These are phyloP conservation scores for Amanita rimosa DNA, from an alignment of 768 basidiomycete species.

Conservation along the genomic window DNA sequence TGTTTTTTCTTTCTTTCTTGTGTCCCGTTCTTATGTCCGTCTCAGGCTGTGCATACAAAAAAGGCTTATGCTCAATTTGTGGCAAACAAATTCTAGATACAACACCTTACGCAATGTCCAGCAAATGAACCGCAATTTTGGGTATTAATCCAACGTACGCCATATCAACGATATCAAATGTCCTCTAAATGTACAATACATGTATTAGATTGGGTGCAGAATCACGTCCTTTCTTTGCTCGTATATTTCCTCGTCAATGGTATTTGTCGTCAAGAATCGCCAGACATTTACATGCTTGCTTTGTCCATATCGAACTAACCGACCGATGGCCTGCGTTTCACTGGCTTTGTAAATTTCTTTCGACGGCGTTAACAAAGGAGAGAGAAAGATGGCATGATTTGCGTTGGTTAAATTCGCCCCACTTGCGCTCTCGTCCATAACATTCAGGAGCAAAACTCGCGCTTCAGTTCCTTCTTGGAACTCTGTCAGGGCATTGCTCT, in stretches of 20 bases:
- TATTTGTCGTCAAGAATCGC: slow-evolving; percentile 76
- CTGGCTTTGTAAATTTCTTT: slow-evolving; percentile 81
- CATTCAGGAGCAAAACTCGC: slow-evolving; percentile 77
- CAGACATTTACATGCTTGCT: slow-evolving; percentile 70
- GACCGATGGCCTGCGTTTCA: slow-evolving; percentile 76
- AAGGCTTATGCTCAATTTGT: slow-evolving; percentile 79
- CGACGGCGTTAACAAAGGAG: slow-evolving; percentile 73
- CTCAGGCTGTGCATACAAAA: slow-evolving; percentile 79
- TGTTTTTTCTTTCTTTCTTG: neutral
- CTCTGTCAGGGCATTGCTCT: slow-evolving; percentile 73
- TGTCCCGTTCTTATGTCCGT: slow-evolving; percentile 7
- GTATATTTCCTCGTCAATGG: slow-evolving; percentile 83
- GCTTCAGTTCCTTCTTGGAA: slow-evolving; percentile 78
- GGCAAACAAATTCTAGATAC: slow-evolving; percentile 83
- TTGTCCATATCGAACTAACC: slow-evolving; percentile 78
- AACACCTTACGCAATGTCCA: slow-evolving; percentile 74
- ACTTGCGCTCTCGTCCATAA: slow-evolving; percentile 93
- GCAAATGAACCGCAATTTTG: slow-evolving; percentile 37
- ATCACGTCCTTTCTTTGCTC: slow-evolving; percentile 33
- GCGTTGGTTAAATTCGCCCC: slow-evolving; percentile 89
- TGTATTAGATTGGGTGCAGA: slow-evolving; percentile 2
- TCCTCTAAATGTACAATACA: neutral
- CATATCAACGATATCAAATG: neutral
- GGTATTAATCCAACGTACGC: slow-evolving; percentile 4
- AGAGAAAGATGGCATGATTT: slow-evolving; percentile 92